Evolutionary conservation across 169 alveolate species (phyloP).

Genomic region (Perkinsus olseni): DNA sequence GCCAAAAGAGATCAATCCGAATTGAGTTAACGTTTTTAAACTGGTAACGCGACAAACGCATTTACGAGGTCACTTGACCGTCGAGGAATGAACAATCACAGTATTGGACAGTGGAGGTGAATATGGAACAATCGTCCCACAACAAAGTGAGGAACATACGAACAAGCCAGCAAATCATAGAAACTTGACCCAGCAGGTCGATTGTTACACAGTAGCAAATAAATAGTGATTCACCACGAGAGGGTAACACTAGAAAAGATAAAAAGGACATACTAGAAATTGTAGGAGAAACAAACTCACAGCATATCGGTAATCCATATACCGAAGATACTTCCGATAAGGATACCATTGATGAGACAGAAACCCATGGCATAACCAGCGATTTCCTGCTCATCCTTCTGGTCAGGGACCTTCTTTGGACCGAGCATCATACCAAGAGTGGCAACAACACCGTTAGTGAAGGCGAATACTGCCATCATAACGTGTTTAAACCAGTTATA

Average conservation of each 20-base stretch:
- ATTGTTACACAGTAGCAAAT: not conserved
- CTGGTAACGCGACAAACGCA: no score
- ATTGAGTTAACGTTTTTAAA: no score
- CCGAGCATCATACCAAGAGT: conserved; percentile 1
- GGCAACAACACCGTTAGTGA: not conserved
- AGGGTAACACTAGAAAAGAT: not conserved
- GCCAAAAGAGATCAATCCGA: no score
- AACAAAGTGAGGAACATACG: not conserved
- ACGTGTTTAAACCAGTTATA: not conserved
- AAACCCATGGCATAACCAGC: not conserved
- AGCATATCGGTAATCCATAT: not conserved
- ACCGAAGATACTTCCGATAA: not conserved
- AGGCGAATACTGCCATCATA: not conserved
- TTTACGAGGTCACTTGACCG: no score
- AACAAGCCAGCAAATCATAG: not conserved
- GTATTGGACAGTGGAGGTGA: not conserved
- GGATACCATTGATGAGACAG: not conserved
- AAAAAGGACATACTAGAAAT: not conserved
- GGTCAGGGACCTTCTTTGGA: not conserved
- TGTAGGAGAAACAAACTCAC: not conserved
- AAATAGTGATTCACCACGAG: not conserved
- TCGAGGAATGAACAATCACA: no score
- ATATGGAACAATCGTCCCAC: not conserved
- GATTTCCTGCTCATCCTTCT: not conserved
- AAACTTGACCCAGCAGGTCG: not conserved